Evolutionary conservation across 1,284 basidiomycete genomes (phyloP), one percentile per base, ranked within the genome.

Genomic region (Melampsora americana): DNA sequence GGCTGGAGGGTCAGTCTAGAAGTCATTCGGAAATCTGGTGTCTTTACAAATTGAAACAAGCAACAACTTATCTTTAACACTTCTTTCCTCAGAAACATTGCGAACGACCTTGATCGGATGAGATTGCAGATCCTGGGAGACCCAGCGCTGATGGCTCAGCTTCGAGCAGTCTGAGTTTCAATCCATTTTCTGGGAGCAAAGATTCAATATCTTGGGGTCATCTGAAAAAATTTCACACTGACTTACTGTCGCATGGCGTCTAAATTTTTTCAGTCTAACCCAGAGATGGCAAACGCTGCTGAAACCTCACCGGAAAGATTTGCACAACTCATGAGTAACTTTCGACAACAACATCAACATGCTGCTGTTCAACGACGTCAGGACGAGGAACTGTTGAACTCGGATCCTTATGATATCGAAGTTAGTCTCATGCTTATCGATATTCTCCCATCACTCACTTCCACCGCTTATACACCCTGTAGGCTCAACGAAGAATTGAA

Each of bases 331-430:
- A 86, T 93, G 20, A 84, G 87, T 4, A 87, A 89, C 60, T 87
- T 89, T 32, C 86, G 88, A 46, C 85, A 86, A 68, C 86, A 87
- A 16, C 87, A 89, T 48, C 79, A 85, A n/a, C 82, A 86, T 9
- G 86, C 86, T 0, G 88, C 89, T 62, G 30, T 86, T 5, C 86
- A 85, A 69, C 87, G 86, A 72, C 70, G 70, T 30, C 77, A 73
- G 39, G 73, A 77, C 56, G 66, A 74, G 65, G 77, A 78, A 48
- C 67, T 69, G 56, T 86, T 94, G 73, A 90, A 94, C 79, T 89
- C 89, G 0, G 89, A 97, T 83, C 93, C 94, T 0, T 97, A 89
- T 82, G 90, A 97, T 81, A 85, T 97, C 3, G 93, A 96, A 81
- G 91, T 73, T 16, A 35, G 23, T 35, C 5, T 28, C 18, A 11